Evolutionary conservation across 2,329 filamentous ascomycete species (phyloP).

Genomic region (Rhinocladiella similis): DNA sequence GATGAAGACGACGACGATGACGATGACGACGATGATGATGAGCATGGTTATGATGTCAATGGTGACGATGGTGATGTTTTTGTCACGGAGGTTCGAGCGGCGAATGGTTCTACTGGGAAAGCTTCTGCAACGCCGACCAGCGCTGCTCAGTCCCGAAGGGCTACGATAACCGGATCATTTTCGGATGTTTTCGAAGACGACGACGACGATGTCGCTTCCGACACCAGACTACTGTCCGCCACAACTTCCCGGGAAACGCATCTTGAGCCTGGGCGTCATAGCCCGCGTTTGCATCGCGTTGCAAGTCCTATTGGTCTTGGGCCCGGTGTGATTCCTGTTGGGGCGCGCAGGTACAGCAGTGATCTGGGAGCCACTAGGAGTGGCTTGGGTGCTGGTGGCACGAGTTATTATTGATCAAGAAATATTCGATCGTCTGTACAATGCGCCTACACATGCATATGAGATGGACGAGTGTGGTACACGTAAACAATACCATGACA

Average conservation of each 20-base stretch:
- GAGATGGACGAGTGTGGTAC: too few relatives aligned
- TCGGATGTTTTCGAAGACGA: slow-evolving; percentile 11
- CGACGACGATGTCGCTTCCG: slow-evolving; percentile 15
- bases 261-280: slow-evolving; percentile 8
- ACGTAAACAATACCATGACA: too few relatives aligned
- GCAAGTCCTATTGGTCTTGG: slow-evolving; percentile 31
- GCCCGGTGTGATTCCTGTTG: slow-evolving; percentile 23
- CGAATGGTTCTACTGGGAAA: slow-evolving; percentile 3
- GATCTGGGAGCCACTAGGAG: slow-evolving; percentile 31
- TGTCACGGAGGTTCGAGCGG: background rate
- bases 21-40: slow-evolving; percentile 21
- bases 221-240: slow-evolving; percentile 9
- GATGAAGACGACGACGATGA: slow-evolving; percentile 33
- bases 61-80: slow-evolving; percentile 8
- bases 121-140: slow-evolving; percentile 4
- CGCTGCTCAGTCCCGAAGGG: slow-evolving; percentile 9
- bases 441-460: too few relatives aligned
- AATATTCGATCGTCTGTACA: too few relatives aligned
- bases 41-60: slow-evolving; percentile 6
- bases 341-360: slow-evolving; percentile 30
- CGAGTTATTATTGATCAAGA: slow-evolving; percentile 26
- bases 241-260: slow-evolving; percentile 10
- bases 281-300: slow-evolving; percentile 22
- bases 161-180: background rate
- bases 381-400: slow-evolving; percentile 30